These are phyloP conservation scores for Aspergillus oerlinghausenensis DNA, from an alignment of 2,329 filamentous ascomycete species.

Conservation along the genomic window DNA sequence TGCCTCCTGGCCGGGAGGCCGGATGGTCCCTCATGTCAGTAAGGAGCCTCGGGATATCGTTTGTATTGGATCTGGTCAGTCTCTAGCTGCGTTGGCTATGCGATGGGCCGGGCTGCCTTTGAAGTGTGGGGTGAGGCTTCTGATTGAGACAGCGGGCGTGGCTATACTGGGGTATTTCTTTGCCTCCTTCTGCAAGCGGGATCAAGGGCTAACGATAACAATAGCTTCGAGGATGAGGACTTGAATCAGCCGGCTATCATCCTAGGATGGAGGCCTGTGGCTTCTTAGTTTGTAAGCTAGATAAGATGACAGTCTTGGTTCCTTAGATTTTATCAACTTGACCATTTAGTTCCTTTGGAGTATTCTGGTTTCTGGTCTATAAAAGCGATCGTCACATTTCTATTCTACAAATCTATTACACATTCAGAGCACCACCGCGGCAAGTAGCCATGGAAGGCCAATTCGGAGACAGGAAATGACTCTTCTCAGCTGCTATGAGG, in stretches of 20 bases:
- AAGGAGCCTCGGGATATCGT: slow-evolving; percentile 10
- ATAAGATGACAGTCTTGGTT: not conserved
- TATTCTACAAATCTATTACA: not conserved
- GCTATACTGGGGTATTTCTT: slow-evolving; percentile 13
- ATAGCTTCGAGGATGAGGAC: slow-evolving; percentile 12
- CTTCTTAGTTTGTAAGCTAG: not conserved
- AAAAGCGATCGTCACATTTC: not conserved
- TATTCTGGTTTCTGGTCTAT: not conserved
- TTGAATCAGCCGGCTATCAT: slow-evolving; percentile 6
- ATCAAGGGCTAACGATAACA: slow-evolving; percentile 1
- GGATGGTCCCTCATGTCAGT: not conserved
- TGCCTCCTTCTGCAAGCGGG: not conserved
- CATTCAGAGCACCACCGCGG: not conserved
- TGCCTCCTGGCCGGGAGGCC: slow-evolving; percentile 6
- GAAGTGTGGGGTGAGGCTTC: slow-evolving; percentile 7
- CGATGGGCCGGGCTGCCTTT: slow-evolving; percentile 11
- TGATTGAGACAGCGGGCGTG: slow-evolving; percentile 14
- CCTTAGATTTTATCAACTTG: not conserved
- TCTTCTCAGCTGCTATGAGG: slow-evolving; percentile 4
- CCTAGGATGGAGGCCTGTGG: slow-evolving; percentile 1
- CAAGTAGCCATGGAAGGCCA: not conserved
- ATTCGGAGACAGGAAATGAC: not conserved
- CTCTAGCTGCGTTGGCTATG: slow-evolving; percentile 14
- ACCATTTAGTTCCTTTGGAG: not conserved
- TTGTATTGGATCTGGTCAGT: slow-evolving; percentile 14